Conservation (phyloP, 169 alveolate genomes). For the Babesia sp. region DNA sequence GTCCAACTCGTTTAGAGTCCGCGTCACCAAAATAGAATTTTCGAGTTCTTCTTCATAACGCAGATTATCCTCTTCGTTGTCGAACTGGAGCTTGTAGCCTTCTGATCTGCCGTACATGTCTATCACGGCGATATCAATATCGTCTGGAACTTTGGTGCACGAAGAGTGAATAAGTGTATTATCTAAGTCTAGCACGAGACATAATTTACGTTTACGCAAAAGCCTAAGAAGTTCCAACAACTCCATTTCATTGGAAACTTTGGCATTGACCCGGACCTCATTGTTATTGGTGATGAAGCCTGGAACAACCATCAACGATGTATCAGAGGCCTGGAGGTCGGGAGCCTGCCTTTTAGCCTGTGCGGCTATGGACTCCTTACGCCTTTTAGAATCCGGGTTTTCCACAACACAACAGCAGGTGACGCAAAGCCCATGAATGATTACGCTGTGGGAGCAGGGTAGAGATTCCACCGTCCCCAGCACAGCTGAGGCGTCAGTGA, state of each 20-base stretch:
- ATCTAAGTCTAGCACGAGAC: slow-evolving; percentile 81
- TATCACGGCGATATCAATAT: slow-evolving; percentile 52
- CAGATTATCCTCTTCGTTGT: slow-evolving; percentile 51
- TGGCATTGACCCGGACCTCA: slow-evolving; percentile 62
- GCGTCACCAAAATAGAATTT: slow-evolving; percentile 54
- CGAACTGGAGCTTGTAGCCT: slow-evolving; percentile 36
- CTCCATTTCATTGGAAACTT: slow-evolving; percentile 69
- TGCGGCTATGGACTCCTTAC: background rate
- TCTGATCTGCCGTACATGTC: slow-evolving; percentile 48
- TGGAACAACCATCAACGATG: slow-evolving; percentile 40
- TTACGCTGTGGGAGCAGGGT: slow-evolving; percentile 33
- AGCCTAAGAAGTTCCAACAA: slow-evolving; percentile 48
- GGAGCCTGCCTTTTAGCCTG: slow-evolving; percentile 6
- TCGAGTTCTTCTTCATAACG: slow-evolving; percentile 70
- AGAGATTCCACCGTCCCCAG: slow-evolving; percentile 16
- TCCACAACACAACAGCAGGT: slow-evolving; percentile 32
- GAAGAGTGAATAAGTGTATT: slow-evolving; percentile 82
- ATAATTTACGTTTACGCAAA: slow-evolving; percentile 69
- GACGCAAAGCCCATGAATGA: slow-evolving; percentile 60
- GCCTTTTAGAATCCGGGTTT: slow-evolving; percentile 1
- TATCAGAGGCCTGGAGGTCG: background rate
- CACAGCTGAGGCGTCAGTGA: background rate
- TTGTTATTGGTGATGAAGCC: slow-evolving; percentile 70
- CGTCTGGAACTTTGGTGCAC: slow-evolving; percentile 48
- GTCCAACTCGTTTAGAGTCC: slow-evolving; percentile 63